Evolutionary conservation across 2,329 filamentous ascomycete genomes (phyloP), one percentile per base, ranked within the genome.

Genomic region (Tolypocladium paradoxum): DNA sequence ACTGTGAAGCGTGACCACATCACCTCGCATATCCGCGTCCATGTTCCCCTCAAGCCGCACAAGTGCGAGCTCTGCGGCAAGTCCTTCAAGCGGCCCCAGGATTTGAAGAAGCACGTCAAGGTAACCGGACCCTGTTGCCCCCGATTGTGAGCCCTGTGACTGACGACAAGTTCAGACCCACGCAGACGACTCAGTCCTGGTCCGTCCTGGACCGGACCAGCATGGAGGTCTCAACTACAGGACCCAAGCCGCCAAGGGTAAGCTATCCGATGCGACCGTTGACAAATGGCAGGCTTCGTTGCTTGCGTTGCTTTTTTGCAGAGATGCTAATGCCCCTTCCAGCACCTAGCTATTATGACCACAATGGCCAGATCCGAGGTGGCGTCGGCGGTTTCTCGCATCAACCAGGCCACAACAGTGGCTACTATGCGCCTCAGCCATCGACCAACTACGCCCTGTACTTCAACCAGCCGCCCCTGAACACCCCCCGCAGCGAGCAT

Each of bases 1-100:
- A 97, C 92, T 2, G 92, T 97, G 69, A 97, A 99, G 80, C 90
- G 93, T 64, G 93, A 97, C 65, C 93, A 99, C 75, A 99, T 99
- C 72, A 99, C 93, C 50, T 97, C 93, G 50, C 93, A 99, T 73
- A 96, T 99, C 64, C 89, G 93, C 59, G 93, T 97, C 52, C 93
- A 99, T 70, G 92, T 99, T n/a, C 93, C 93, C 1, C 77, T 99
- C 56, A 99, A 99, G 79, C 93, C 93, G 61, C 93, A 99, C 77
- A 97, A 96, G 74, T 99, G 93, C 71, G 91, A 96, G 68, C 95
- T 96, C 73, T 99, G 93, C 68, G 90, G 90, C 68, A 99, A 99
- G 77, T 91, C 91, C 1, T 99, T 99, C 81, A 99, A 99, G 82
- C 88, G 93, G 35, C 93, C 93, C 2, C 93, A 99, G 75, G 93